Evolutionary conservation across 2,329 filamentous ascomycete genomes (phyloP), one percentile per base, ranked within the genome.

Genomic region (Alternaria atra): DNA sequence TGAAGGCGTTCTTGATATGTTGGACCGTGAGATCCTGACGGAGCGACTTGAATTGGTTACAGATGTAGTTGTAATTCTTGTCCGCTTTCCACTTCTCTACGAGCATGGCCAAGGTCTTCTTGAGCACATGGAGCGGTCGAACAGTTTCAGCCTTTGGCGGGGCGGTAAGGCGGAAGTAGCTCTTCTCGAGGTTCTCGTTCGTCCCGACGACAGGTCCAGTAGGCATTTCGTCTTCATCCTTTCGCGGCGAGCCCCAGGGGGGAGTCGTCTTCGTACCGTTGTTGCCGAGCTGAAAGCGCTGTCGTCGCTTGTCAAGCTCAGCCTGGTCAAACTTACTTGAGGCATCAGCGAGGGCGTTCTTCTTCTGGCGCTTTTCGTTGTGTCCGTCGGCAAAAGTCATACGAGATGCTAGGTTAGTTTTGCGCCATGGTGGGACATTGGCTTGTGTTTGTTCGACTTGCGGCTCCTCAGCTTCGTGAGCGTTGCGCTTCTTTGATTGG

Each of bases 31-130:
- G 86, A 83, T 99, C 95, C 85, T 99, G 95, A 63, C 95, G 92
- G 79, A 99, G 86, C 15, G 95, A 97, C 81, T 99, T 99, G 86
- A 99, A 97, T 85, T 99, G 95, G 78, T 99, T 94, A 87, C 95
- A 98, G 66, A 97, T 97, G 81, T 97, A 99, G 70, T 89, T 90
- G 80, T 99, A 99, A 81, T 98, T 97, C 81, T 90, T 90, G 73
- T 97, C 93, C 70, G 90, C 88, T 76, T 89, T 91, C 95, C 95
- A 99, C 82, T 97, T 98, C 83, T 90, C 91, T 84, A 97, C 96
- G 66, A 99, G 83, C 50, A 96, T 83, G 69, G 96, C 92, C 79
- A 99, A 81, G 6, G 94, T 94, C 80, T 95, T 89, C 69, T 90
- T 89, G 65, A 99, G 82, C 23, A 99, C 84, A 50, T 82, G 81